phyloP scores from a whole-genome alignment of 1,284 basidiomycete genomes.

The Pholiota adiposa region DNA sequence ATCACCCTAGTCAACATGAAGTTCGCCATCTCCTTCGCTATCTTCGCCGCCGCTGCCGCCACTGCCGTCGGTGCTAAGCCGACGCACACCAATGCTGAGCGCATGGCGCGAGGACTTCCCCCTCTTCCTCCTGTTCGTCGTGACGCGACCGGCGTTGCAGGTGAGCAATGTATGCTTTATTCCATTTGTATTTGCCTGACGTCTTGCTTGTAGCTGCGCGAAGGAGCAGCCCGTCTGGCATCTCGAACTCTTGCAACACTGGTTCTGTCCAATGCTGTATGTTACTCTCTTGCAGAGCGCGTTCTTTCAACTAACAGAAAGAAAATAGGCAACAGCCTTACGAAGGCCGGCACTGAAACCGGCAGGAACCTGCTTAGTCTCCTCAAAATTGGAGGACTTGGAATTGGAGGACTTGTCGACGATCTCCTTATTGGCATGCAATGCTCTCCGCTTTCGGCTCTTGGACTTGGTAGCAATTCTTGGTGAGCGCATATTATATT shows the following conservation, averaged over 20 bases:
- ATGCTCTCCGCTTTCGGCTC: conserved; percentile 38
- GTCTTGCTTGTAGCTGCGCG: conserved; percentile 22
- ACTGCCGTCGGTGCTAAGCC: conserved; percentile 35
- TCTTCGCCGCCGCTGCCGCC: conserved; percentile 40
- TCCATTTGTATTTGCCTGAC: background rate
- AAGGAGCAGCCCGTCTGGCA: conserved; percentile 22
- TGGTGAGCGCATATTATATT: conserved; percentile 38
- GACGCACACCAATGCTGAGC: conserved; percentile 51
- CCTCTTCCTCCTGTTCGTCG: conserved; percentile 38
- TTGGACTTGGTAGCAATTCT: conserved; percentile 32
- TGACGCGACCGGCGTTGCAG: conserved; percentile 28
- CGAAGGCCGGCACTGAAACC: conserved; percentile 9
- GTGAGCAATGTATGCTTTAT: conserved; percentile 27
- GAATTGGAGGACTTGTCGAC: conserved; percentile 25
- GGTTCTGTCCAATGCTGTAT: conserved; percentile 47
- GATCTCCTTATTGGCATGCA: conserved; percentile 34
- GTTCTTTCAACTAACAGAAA: background rate
- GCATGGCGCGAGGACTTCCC: conserved; percentile 53
- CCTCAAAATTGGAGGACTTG: conserved; percentile 27
- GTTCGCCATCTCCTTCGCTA: conserved; percentile 42
- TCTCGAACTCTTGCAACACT: conserved; percentile 37
- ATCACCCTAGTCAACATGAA: conserved; percentile 42
- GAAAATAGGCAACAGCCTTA: conserved; percentile 29
- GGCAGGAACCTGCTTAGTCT: conserved; percentile 28
- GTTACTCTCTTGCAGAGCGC: background rate